These are phyloP conservation scores for Cyberlindnera veronae DNA, from an alignment of 805 yeast species.

Conservation along the genomic window DNA sequence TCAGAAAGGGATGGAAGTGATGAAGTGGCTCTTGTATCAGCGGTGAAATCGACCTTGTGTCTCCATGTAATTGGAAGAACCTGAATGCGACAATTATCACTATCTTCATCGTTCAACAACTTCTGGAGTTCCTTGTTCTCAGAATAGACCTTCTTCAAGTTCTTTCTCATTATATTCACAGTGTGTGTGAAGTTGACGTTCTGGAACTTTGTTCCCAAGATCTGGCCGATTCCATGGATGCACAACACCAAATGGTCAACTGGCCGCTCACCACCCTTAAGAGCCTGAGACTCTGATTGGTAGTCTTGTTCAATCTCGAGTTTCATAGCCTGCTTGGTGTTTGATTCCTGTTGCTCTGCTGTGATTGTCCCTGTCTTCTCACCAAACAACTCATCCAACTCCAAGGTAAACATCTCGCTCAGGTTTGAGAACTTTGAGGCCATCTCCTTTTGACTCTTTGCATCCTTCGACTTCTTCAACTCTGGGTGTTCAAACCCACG, in stretches of 20 bases:
- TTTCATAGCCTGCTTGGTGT: slow-evolving; percentile 43
- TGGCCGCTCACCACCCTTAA: slow-evolving; percentile 45
- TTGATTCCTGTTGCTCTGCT: slow-evolving; percentile 20
- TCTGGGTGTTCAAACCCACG: slow-evolving; percentile 42
- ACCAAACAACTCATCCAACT: slow-evolving; percentile 23
- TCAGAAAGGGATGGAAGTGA: slow-evolving; percentile 63
- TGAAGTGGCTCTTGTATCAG: slow-evolving; percentile 40
- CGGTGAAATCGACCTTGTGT: slow-evolving; percentile 63
- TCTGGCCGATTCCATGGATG: slow-evolving; percentile 94
- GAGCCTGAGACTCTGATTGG: slow-evolving; percentile 38
- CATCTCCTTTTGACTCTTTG: neutral
- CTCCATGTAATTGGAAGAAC: slow-evolving; percentile 93
- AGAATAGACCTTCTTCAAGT: slow-evolving; percentile 50
- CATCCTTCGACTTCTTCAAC: neutral
- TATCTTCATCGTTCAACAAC: slow-evolving; percentile 37
- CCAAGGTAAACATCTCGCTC: slow-evolving; percentile 20
- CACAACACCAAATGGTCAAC: slow-evolving; percentile 74
- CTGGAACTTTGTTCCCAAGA: slow-evolving; percentile 72
- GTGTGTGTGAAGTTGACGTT: slow-evolving; percentile 86
- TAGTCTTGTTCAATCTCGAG: slow-evolving; percentile 49
- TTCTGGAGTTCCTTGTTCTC: slow-evolving; percentile 33
- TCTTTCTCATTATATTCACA: slow-evolving; percentile 54
- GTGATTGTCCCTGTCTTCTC: slow-evolving; percentile 16
- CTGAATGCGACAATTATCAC: slow-evolving; percentile 61
- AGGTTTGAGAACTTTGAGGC: slow-evolving; percentile 1